Percentiles rank a stretch among this genome's conserved stretches.
phyloP scores from a whole-genome alignment of 2,329 filamentous ascomycete species.

The Lasiodiplodia sp. region DNA sequence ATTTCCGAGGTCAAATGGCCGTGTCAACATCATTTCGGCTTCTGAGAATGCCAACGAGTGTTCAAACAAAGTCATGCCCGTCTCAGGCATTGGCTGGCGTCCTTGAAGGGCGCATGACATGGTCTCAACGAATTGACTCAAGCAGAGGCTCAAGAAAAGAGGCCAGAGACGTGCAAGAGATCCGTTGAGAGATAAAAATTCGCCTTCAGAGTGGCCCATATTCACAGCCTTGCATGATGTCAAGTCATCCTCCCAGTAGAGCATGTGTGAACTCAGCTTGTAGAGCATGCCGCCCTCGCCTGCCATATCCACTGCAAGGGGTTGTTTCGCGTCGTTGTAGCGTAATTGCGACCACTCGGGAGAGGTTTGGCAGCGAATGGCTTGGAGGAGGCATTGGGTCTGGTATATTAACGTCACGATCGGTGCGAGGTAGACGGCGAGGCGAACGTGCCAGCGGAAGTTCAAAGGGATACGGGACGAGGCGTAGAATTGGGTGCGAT shows the following conservation, averaged over 20 bases:
- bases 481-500: slow-evolving; percentile 92
- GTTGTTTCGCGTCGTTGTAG: slow-evolving; percentile 53
- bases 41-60: slow-evolving; percentile 96
- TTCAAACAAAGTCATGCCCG: slow-evolving; percentile 95
- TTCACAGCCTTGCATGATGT: slow-evolving; percentile 76
- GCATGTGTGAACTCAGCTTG: slow-evolving; percentile 71
- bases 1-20: slow-evolving; percentile 73
- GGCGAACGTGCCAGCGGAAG: slow-evolving; percentile 74
- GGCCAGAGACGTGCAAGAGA: slow-evolving; percentile 81
- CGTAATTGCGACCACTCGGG: slow-evolving; percentile 55
- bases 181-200: slow-evolving; percentile 67
- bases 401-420: slow-evolving; percentile 75
- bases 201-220: slow-evolving; percentile 66
- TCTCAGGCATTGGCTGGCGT: slow-evolving; percentile 79
- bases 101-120: slow-evolving; percentile 88
- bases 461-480: slow-evolving; percentile 82
- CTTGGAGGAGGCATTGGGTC: slow-evolving; percentile 74
- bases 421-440: slow-evolving; percentile 74
- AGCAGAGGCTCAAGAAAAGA: slow-evolving; percentile 71
- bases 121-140: slow-evolving; percentile 88
- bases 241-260: slow-evolving; percentile 77
- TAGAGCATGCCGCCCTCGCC: slow-evolving; percentile 73
- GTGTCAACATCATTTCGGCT: slow-evolving; percentile 85
- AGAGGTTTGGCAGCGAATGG: slow-evolving; percentile 87
- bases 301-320: slow-evolving; percentile 57